phyloP scores from a whole-genome alignment of 2,329 filamentous ascomycete genomes.

The Fusarium avenaceum region DNA sequence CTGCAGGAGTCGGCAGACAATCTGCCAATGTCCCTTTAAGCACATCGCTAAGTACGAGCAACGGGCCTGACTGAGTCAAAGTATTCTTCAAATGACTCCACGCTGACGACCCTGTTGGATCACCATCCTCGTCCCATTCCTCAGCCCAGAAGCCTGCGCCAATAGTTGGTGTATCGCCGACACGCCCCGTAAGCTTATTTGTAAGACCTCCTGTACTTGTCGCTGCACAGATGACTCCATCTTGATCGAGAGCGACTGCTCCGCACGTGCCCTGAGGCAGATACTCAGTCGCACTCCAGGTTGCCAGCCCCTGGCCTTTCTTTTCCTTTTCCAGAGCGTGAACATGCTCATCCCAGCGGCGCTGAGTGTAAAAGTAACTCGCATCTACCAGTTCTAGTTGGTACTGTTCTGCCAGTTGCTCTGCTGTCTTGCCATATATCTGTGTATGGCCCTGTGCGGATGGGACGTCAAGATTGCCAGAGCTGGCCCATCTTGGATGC shows the following conservation, averaged over 20 bases:
- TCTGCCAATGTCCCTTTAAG: constrained; percentile 67
- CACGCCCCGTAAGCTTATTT: constrained; percentile 87
- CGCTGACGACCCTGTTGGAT: constrained; percentile 45
- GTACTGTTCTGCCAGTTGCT: constrained; percentile 76
- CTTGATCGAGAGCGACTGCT: constrained; percentile 82
- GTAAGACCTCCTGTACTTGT: constrained; percentile 83
- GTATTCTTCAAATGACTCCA: constrained; percentile 35
- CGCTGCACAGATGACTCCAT: constrained; percentile 78
- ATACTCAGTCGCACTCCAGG: constrained; percentile 74
- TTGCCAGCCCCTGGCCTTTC: constrained; percentile 56
- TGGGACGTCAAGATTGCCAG: constrained; percentile 58
- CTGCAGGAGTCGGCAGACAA: constrained; percentile 68
- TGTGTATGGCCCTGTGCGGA: constrained; percentile 78
- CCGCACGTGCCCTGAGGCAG: constrained; percentile 88
- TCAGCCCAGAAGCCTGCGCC: constrained; percentile 94
- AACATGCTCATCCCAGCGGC: constrained; percentile 82
- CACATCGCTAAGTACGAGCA: constrained; percentile 49
- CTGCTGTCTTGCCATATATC: constrained; percentile 75
- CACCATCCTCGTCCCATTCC: constrained; percentile 74
- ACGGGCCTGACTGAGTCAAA: constrained; percentile 25
- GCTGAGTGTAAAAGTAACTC: constrained; percentile 83
- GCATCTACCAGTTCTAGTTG: constrained; percentile 78
- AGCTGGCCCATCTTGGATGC: constrained; percentile 17
- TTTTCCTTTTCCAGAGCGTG: constrained; percentile 68
- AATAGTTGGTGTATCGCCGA: constrained; percentile 87